These are phyloP conservation scores for Thecamonas trahens DNA, from an alignment of 78 protist species.

Conservation along the genomic window DNA sequence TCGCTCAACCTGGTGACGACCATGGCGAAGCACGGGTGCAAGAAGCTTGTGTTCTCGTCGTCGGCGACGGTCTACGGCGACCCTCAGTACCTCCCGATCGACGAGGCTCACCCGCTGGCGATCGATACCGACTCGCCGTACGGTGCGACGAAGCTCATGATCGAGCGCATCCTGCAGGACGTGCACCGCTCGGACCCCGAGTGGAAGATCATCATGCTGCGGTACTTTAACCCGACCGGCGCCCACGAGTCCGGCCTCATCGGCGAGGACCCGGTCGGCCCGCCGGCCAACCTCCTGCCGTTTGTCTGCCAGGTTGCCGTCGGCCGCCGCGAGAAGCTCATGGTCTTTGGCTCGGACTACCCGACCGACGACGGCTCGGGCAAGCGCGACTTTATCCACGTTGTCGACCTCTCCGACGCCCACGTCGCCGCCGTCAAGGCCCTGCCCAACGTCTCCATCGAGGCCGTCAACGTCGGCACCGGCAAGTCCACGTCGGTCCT, in stretches of 20 bases:
- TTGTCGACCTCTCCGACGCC: slow-evolving; percentile 86
- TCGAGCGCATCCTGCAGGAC: slow-evolving; percentile 82
- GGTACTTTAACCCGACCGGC: slow-evolving; percentile 98
- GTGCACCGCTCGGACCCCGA: slow-evolving; percentile 14
- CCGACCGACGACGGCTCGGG: slow-evolving; percentile 95
- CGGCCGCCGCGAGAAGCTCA: slow-evolving; percentile 66
- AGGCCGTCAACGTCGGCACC: slow-evolving; percentile 81
- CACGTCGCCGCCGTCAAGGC: slow-evolving; percentile 73
- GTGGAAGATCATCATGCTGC: slow-evolving; percentile 59
- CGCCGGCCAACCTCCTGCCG: slow-evolving; percentile 95
- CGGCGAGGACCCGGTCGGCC: slow-evolving; percentile 96
- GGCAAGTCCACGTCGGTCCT: slow-evolving; percentile 85
- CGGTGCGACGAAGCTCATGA: slow-evolving; percentile 89
- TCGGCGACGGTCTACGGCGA: slow-evolving; percentile 96
- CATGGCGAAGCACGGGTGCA: slow-evolving; percentile 55
- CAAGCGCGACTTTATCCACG: slow-evolving; percentile 96
- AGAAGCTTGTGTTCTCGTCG: slow-evolving; percentile 87
- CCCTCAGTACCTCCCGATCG: slow-evolving; percentile 59
- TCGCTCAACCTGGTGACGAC: slow-evolving; percentile 64
- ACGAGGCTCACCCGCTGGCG: slow-evolving; percentile 63
- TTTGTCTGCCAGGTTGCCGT: slow-evolving; percentile 82
- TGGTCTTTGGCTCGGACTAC: slow-evolving; percentile 92
- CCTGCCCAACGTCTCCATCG: neutral
- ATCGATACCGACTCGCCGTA: slow-evolving; percentile 83
- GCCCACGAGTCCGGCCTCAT: slow-evolving; percentile 89